Evolutionary conservation across 1,284 basidiomycete genomes (phyloP).

Genomic region (Wallemia hederae): DNA sequence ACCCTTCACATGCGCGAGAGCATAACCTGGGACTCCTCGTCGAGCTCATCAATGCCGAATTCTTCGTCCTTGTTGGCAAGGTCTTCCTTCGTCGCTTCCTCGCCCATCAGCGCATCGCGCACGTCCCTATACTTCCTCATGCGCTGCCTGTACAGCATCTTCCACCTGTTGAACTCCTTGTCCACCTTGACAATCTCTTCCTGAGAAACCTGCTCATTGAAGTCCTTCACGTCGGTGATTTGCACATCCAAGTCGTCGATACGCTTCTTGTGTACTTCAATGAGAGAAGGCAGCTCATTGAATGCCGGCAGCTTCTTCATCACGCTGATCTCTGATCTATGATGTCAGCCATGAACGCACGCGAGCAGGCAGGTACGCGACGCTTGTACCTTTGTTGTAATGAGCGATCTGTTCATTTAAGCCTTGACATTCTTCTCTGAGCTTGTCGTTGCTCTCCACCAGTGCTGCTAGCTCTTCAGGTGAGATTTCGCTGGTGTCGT

Average conservation of each 20-base stretch:
- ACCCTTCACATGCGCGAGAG: neutral
- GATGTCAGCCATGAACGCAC: neutral
- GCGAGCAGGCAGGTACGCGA: neutral
- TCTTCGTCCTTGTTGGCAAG: neutral
- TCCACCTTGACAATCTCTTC: neutral
- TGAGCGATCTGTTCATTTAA: neutral
- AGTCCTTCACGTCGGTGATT: neutral
- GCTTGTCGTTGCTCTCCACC: neutral
- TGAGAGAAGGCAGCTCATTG: neutral
- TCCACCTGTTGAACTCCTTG: neutral
- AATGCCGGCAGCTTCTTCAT: neutral
- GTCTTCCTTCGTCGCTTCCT: neutral
- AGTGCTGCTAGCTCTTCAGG: neutral
- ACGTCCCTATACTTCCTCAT: neutral
- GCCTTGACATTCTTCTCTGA: neutral
- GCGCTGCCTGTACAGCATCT: neutral
- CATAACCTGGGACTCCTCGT: neutral
- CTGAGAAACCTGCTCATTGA: neutral
- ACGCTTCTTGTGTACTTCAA: neutral
- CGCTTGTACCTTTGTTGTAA: neutral
- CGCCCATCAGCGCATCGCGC: neutral
- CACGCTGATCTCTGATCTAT: neutral
- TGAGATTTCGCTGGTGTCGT: neutral
- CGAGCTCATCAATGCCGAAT: neutral
- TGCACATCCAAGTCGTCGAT: neutral